A percentile compares a stretch with the other conserved stretches of the same genome.
These are phyloP conservation scores for Populus davidiana DNA, from an alignment of 345 rosid species.

Conservation along the genomic window DNA sequence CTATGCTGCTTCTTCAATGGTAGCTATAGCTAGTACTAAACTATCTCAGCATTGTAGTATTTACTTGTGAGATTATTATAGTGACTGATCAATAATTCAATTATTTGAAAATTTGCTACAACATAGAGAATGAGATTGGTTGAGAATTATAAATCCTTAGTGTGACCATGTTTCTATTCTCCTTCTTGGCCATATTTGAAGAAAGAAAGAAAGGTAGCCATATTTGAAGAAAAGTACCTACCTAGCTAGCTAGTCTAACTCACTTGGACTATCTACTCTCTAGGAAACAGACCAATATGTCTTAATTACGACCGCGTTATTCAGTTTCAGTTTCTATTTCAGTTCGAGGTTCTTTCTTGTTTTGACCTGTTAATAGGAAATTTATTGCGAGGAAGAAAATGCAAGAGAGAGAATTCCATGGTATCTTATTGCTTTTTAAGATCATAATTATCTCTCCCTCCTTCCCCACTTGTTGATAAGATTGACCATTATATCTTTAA, in stretches of 20 bases:
- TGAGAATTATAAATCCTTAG: neutral
- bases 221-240: neutral
- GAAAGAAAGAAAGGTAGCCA: neutral
- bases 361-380: slow-evolving; percentile 15
- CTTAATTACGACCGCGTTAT: neutral
- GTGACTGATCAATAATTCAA: neutral
- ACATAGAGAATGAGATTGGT: neutral
- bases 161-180: neutral
- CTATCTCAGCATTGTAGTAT: neutral
- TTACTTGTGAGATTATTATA: neutral
- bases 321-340: neutral
- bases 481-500: neutral
- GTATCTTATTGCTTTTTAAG: neutral
- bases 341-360: neutral
- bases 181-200: neutral
- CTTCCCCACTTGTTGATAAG: neutral
- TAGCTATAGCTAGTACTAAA: neutral
- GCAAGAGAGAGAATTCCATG: neutral
- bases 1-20: neutral
- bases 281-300: neutral
- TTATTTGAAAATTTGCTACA: neutral
- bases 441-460: neutral
- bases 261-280: neutral
- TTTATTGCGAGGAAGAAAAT: neutral
- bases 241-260: neutral